Percentiles rank a stretch among this genome's conserved stretches.
Conservation (phyloP, 768 basidiomycete genomes). For the Leccinum ochraceum region DNA sequence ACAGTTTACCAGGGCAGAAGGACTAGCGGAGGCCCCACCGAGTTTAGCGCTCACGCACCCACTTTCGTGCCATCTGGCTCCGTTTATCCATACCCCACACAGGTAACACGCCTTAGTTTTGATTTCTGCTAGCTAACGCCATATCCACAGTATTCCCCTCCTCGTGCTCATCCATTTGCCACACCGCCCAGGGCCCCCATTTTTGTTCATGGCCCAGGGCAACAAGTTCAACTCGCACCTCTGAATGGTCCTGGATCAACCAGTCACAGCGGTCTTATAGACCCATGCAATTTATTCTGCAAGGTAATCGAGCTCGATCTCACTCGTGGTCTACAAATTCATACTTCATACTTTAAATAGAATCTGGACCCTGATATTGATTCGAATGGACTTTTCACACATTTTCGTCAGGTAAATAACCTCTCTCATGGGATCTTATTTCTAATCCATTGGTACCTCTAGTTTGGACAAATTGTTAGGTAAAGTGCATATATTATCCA, state of each 20-base stretch:
- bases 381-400: conserved; percentile 79
- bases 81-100: conserved; percentile 64
- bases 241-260: conserved; percentile 69
- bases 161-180: conserved; percentile 54
- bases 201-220: conserved; percentile 86
- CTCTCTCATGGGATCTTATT: conserved; percentile 5
- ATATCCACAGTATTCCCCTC: conserved; percentile 61
- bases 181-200: conserved; percentile 38
- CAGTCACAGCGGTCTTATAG: conserved; percentile 86
- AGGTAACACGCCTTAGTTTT: conserved; percentile 39
- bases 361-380: conserved; percentile 85
- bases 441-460: conserved; percentile 19
- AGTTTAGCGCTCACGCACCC: conserved; percentile 75
- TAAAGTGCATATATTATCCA: conserved; percentile 32
- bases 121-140: conserved; percentile 1
- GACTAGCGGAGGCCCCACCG: conserved; percentile 51
- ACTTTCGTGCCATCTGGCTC: conserved; percentile 73
- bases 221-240: conserved; percentile 86
- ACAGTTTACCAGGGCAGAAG: conserved; percentile 73
- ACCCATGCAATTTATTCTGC: conserved; percentile 89
- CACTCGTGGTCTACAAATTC: conserved; percentile 2
- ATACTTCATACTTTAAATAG: conserved; percentile 39
- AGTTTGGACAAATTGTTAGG: conserved; percentile 93
- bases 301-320: conserved; percentile 50
- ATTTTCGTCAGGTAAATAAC: conserved; percentile 68